Conservation (phyloP, 495 filamentous ascomycete genomes). For the Haplographium delicatum region DNA sequence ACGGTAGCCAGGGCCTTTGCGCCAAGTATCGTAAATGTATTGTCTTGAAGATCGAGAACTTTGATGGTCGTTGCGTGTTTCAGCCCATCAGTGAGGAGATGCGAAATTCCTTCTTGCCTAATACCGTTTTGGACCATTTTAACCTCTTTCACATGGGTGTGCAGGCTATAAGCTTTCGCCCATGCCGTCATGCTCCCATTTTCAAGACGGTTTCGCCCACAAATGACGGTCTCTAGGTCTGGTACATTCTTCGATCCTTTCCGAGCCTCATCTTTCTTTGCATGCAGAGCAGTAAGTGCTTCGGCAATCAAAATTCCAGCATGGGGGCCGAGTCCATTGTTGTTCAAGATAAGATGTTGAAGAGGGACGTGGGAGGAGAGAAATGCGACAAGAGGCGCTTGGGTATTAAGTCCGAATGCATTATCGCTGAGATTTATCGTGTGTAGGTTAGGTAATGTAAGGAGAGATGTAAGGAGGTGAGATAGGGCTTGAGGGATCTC, state of each 20-base stretch:
- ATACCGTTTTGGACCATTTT: conserved; percentile 99
- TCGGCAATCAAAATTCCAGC: conserved; percentile 84
- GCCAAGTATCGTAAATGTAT: conserved; percentile 84
- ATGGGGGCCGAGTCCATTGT: conserved; percentile 93
- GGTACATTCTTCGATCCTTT: conserved; percentile 62
- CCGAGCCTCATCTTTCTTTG: conserved; percentile 71
- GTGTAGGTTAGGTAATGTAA: conserved; percentile 74
- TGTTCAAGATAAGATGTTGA: conserved; percentile 89
- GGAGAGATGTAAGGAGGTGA: conserved; percentile 76
- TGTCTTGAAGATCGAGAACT: conserved; percentile 90
- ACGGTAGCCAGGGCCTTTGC: conserved; percentile 74
- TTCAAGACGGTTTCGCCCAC: conserved; percentile 91
- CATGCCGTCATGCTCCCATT: conserved; percentile 94
- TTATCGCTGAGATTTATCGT: conserved; percentile 97
- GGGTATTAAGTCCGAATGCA: conserved; percentile 91
- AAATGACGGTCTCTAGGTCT: conserved; percentile 86
- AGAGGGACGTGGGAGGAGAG: conserved; percentile 79
- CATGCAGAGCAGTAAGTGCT: conserved; percentile 66
- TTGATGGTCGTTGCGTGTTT: conserved; percentile 56
- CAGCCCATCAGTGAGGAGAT: conserved; percentile 72
- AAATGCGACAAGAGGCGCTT: conserved; percentile 78
- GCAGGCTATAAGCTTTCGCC: conserved; percentile 77
- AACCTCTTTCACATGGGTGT: conserved; percentile 72
- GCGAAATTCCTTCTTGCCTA: conserved; percentile 81
- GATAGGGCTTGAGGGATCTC: conserved; percentile 90